Percentiles rank a stretch among this genome's conserved stretches.
Conservation (phyloP, 2,329 filamentous ascomycete species). For the Alternaria burnsii region DNA sequence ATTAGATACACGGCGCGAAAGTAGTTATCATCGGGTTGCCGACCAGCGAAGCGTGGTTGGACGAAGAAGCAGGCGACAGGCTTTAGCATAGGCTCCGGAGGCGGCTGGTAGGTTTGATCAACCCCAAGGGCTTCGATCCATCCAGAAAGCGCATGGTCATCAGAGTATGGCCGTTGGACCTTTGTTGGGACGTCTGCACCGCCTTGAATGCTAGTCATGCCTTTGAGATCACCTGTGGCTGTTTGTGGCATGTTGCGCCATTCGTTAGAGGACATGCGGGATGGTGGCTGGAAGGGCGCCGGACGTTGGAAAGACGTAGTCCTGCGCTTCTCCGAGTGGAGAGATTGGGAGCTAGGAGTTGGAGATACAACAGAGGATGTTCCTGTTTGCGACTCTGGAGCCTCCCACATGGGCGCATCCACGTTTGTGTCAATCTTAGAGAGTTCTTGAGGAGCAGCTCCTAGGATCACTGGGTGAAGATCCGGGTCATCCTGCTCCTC, state of each 20-base stretch:
- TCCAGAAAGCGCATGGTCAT: constrained; percentile 72
- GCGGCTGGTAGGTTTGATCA: constrained; percentile 84
- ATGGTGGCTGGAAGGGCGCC: constrained; percentile 54
- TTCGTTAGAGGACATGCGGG: constrained; percentile 57
- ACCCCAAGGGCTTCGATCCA: constrained; percentile 94
- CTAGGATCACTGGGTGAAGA: constrained; percentile 75
- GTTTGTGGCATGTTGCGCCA: constrained; percentile 69
- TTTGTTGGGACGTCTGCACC: constrained; percentile 64
- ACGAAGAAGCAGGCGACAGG: constrained; percentile 91
- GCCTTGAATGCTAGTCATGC: constrained; percentile 52
- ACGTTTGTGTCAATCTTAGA: constrained; percentile 58
- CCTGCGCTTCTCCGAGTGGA: constrained; percentile 52
- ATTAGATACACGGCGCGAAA: constrained; percentile 87
- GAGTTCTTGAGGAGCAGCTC: constrained; percentile 71
- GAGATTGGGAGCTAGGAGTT: constrained; percentile 58
- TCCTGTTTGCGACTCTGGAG: constrained; percentile 62
- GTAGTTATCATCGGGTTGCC: constrained; percentile 66
- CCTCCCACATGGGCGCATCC: constrained; percentile 58
- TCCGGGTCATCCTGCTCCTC: constrained; percentile 83
- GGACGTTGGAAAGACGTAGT: constrained; percentile 56
- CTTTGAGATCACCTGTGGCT: constrained; percentile 60
- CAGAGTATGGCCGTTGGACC: constrained; percentile 64
- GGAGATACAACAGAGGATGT: constrained; percentile 63
- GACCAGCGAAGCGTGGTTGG: constrained; percentile 62
- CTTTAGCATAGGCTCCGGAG: constrained; percentile 74